A percentile compares a stretch with the other conserved stretches of the same genome.
Evolutionary conservation across 73 alveolate species (phyloP).

Genomic region (Stentor roeselii): DNA sequence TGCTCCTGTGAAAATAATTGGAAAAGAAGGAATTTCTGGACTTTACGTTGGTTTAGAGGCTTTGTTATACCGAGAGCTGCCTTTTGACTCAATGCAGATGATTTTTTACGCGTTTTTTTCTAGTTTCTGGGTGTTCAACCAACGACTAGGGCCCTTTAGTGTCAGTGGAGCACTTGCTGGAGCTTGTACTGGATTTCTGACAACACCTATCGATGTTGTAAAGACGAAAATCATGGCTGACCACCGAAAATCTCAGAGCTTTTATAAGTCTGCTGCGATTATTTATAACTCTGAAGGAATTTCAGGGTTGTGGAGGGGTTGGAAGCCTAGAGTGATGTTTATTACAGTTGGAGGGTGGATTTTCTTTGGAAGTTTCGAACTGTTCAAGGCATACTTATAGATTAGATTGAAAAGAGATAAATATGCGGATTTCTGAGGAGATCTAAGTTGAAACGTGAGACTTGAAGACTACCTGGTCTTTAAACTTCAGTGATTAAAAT

Average conservation of each 20-base stretch:
- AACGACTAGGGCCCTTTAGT: not conserved
- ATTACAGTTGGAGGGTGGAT: slow-evolving; percentile 29
- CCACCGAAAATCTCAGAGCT: slow-evolving; percentile 16
- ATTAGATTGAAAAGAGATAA: no score
- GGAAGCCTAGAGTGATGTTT: not conserved
- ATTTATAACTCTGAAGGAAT: slow-evolving; percentile 24
- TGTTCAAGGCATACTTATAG: no score
- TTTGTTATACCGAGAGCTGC: slow-evolving; percentile 52
- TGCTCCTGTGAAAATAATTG: slow-evolving; percentile 34
- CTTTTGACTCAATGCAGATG: slow-evolving; percentile 58
- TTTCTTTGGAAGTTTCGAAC: not conserved
- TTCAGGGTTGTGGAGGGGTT: slow-evolving; percentile 20
- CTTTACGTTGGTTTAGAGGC: slow-evolving; percentile 59
- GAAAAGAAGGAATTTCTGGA: slow-evolving; percentile 44
- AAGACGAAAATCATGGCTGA: slow-evolving; percentile 61
- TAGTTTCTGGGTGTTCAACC: not conserved
- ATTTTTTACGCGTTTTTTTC: slow-evolving; percentile 56
- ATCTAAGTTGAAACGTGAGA: no score
- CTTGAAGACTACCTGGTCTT: no score
- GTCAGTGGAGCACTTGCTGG: slow-evolving; percentile 66
- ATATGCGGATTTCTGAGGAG: no score
- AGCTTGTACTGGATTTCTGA: slow-evolving; percentile 50
- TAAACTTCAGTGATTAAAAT: no score
- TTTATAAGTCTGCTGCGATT: not conserved
- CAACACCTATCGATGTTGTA: slow-evolving; percentile 69